A percentile compares a stretch with the other conserved stretches of the same genome.
Conservation (phyloP, 345 rosid species). For the Brassica rapa region DNA sequence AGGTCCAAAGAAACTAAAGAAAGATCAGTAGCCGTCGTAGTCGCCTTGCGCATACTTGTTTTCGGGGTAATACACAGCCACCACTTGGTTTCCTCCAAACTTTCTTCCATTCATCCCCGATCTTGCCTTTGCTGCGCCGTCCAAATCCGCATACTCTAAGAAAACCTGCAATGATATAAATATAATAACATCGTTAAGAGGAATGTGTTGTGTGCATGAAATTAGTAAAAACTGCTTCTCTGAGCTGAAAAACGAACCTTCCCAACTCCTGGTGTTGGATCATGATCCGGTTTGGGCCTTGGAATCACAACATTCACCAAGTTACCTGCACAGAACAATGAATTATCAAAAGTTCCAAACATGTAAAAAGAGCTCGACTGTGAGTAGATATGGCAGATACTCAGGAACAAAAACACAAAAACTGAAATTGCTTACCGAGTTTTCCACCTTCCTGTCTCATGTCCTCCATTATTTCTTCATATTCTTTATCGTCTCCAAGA, state of each 20-base stretch:
- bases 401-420: constrained; percentile 13
- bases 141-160: constrained; percentile 79
- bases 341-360: constrained; percentile 33
- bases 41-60: constrained; percentile 74
- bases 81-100: constrained; percentile 85
- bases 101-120: constrained; percentile 80
- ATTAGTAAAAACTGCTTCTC: neutral
- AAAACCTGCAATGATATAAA: constrained; percentile 56
- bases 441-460: constrained; percentile 89
- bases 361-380: neutral
- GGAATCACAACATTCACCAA: constrained; percentile 78
- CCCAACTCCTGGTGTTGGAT: constrained; percentile 58
- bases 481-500: constrained; percentile 81
- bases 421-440: constrained; percentile 52
- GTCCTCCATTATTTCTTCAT: constrained; percentile 89
- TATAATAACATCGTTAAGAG: neutral
- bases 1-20: constrained; percentile 5
- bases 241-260: constrained; percentile 44
- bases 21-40: constrained; percentile 62
- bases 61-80: constrained; percentile 75
- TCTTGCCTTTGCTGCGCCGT: constrained; percentile 72
- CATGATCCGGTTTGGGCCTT: constrained; percentile 60
- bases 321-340: constrained; percentile 54
- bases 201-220: neutral
- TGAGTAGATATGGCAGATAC: constrained; percentile 48